These are phyloP conservation scores for Letharia lupina DNA, from an alignment of 495 filamentous ascomycete species.

Conservation along the genomic window DNA sequence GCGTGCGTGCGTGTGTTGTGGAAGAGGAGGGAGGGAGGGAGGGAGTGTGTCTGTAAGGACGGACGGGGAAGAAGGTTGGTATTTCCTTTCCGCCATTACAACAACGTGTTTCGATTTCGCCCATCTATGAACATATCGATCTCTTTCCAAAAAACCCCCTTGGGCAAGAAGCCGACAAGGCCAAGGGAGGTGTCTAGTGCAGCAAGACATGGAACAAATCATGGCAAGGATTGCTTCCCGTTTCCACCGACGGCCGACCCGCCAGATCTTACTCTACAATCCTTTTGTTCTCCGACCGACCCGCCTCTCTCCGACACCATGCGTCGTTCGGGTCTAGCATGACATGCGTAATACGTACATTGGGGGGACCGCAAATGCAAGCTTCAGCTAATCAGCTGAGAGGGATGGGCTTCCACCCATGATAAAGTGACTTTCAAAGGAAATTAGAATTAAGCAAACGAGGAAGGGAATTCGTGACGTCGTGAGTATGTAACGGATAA, in stretches of 20 bases:
- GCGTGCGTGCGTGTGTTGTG: too few species aligned
- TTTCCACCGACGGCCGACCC: neutral
- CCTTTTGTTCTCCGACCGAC: neutral
- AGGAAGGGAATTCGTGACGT: neutral
- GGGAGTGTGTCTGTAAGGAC: too few species aligned
- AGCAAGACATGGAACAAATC: neutral
- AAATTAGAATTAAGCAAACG: neutral
- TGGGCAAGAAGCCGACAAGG: neutral
- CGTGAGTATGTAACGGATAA: neutral
- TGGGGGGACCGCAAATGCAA: neutral
- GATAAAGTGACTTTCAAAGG: neutral
- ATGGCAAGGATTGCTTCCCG: neutral
- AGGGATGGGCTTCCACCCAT: neutral
- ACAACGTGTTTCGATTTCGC: neutral
- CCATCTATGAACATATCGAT: neutral
- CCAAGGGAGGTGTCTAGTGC: neutral
- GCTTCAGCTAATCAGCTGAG: neutral
- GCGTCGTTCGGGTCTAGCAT: neutral
- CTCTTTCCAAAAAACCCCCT: neutral
- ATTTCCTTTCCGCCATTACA: neutral
- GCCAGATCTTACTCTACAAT: neutral
- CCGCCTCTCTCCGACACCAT: neutral
- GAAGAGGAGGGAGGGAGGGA: too few species aligned
- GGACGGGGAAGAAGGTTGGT: too few species aligned
- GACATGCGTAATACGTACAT: slow-evolving; percentile 4